Conservation (phyloP, 768 basidiomycete genomes). For the Fomitopsis pulvina region DNA sequence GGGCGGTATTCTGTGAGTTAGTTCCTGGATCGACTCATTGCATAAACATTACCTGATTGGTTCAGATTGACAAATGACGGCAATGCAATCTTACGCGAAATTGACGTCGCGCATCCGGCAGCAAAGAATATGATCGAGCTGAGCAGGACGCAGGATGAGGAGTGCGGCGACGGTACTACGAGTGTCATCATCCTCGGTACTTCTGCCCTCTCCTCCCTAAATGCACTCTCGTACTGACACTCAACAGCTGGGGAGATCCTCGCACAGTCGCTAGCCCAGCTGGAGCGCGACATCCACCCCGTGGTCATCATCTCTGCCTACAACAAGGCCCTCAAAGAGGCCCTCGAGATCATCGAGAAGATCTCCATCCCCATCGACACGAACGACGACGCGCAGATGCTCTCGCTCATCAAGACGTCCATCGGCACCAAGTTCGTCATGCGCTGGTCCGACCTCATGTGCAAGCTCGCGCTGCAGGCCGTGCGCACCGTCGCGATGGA, state of each 20-base stretch:
- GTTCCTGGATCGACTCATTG: not conserved
- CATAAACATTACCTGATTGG: not conserved
- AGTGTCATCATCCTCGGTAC: slow-evolving; percentile 95
- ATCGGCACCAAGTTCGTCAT: slow-evolving; percentile 98
- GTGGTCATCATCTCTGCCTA: slow-evolving; percentile 98
- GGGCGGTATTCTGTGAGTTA: slow-evolving; percentile 90
- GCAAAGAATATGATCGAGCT: slow-evolving; percentile 99
- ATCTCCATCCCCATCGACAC: slow-evolving; percentile 91
- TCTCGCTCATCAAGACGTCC: slow-evolving; percentile 94
- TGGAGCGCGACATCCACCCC: slow-evolving; percentile 96
- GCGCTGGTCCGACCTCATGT: slow-evolving; percentile 98
- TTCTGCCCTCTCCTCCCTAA: slow-evolving; percentile 13
- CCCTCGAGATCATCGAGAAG: slow-evolving; percentile 79
- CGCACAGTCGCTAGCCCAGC: slow-evolving; percentile 85
- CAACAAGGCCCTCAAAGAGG: slow-evolving; percentile 91
- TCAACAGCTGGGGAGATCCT: slow-evolving; percentile 88
- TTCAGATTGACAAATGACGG: slow-evolving; percentile 92
- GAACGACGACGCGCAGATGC: slow-evolving; percentile 83
- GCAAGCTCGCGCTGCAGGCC: slow-evolving; percentile 86
- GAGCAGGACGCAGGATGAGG: slow-evolving; percentile 95
- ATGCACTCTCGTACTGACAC: not conserved
- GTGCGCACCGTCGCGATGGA: slow-evolving; percentile 83
- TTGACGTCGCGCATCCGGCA: slow-evolving; percentile 97
- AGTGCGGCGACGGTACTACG: slow-evolving; percentile 98
- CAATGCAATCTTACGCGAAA: slow-evolving; percentile 97